Base-by-base conservation (phyloP, 805 yeast species). In the Spathaspora boniae region DNA sequence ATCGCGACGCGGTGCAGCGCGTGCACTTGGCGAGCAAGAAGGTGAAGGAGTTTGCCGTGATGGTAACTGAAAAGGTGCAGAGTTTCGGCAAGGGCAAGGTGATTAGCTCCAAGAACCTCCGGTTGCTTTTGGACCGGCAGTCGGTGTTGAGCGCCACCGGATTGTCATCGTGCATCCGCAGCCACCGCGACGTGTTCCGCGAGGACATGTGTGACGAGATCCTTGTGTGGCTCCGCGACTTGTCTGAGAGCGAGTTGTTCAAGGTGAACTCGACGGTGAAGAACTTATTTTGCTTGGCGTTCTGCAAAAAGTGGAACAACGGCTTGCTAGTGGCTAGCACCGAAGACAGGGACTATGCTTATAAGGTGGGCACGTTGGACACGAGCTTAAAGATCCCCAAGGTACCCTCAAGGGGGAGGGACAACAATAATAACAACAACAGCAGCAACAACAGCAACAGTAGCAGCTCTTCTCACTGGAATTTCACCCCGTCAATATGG, bases 121-220 rank as follows among this genome's bases (percentile, higher is more conserved):
- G 58, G 1, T 63, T 70, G 6, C 56, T 86, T 23, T 40, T 75
- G 25, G 74, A 67, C 25, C 65, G 81, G 23, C 82, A 82, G 47
- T 60, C 61, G n/a, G 60, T 70, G 3, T 56, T 86, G 20, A 73
- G 76, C 16, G 60, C 78, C 0, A 80, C 86, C 0, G 88, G 88
- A 0, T 62, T 85, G 14, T 73, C 81, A 2, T 71, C 82, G 1
- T 73, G 85, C 31, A 79, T 87, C 11, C 62, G 86, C 37, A 74
- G 80, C 34, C 67, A 76, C 12, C 63, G 88, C 38, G 95, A 86
- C 50, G 62, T 75, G 5, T 82, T 85, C 51, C 65, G 93, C 34
- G 95, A 87, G 51, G 89, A 83, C 38, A 79, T 84, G 85, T 80
- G 83, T 45, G 80, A 75, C 27, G 87, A 81, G 42, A 76, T 86